A percentile compares a stretch with the other conserved stretches of the same genome.
Evolutionary conservation across 225 moss, liverwort and hornwort species (phyloP).

Genomic region (Sphagnum contortum): DNA sequence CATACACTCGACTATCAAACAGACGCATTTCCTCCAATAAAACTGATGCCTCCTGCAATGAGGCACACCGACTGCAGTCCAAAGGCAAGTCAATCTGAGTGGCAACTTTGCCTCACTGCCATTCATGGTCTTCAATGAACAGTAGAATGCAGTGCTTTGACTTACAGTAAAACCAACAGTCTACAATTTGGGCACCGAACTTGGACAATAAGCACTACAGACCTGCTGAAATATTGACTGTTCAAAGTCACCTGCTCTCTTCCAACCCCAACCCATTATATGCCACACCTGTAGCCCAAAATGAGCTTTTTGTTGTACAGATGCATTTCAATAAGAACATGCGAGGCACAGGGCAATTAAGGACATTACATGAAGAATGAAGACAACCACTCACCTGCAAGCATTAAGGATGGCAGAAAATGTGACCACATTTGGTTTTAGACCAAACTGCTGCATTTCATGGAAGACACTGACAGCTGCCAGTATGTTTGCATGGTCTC

Average conservation of each 20-base stretch:
- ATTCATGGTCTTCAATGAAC: too few relatives aligned
- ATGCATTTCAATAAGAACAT: not conserved
- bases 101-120: too few relatives aligned
- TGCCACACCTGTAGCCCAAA: not conserved
- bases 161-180: too few relatives aligned
- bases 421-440: conserved; percentile 92
- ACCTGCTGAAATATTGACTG: too few relatives aligned
- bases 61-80: conserved; percentile 67
- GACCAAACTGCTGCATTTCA: conserved; percentile 92
- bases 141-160: too few relatives aligned
- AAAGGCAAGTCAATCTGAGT: not conserved
- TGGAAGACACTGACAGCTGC: conserved; percentile 90
- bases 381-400: conserved; percentile 45
- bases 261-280: not conserved
- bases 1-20: conserved; percentile 90
- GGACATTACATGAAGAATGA: not conserved
- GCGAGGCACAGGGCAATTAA: not conserved
- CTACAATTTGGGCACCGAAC: too few relatives aligned
- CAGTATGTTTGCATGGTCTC: conserved; percentile 65
- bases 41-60: conserved; percentile 84
- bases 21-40: conserved; percentile 91
- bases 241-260: not conserved
- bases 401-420: conserved; percentile 96
- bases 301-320: not conserved
- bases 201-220: too few relatives aligned